A percentile compares a stretch with the other conserved stretches of the same genome.
Conservation (phyloP, 306 rosid species). For the Sicyos baderoa region DNA sequence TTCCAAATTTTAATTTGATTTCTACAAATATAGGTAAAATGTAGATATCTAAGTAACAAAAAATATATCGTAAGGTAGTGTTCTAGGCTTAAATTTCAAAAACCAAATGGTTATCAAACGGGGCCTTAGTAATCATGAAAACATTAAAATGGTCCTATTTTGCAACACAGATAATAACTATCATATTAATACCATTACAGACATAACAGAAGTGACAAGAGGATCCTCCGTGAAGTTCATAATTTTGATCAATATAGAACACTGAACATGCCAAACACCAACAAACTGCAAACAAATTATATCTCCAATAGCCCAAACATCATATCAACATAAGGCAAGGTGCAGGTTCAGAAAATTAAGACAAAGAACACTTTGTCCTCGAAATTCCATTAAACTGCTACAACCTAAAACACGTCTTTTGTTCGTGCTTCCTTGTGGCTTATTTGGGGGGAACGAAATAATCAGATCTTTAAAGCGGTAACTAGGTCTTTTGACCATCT, state of each 20-base stretch:
- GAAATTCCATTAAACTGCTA: not conserved
- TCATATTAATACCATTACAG: not conserved
- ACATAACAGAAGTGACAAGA: not conserved
- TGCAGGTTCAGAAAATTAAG: not conserved
- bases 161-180: not conserved
- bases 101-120: too few relatives aligned
- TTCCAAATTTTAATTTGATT: too few relatives aligned
- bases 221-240: conserved; percentile 3
- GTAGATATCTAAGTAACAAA: too few relatives aligned
- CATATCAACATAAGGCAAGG: not conserved
- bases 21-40: too few relatives aligned
- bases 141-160: not conserved
- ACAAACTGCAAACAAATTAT: not conserved
- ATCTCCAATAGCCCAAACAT: not conserved
- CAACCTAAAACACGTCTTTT: not conserved
- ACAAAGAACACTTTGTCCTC: not conserved
- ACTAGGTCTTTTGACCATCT: too few relatives aligned
- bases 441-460: too few relatives aligned
- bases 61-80: too few relatives aligned
- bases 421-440: too few relatives aligned
- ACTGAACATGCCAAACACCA: not conserved
- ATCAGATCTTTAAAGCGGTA: too few relatives aligned
- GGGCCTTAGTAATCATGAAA: not conserved
- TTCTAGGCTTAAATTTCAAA: too few relatives aligned
- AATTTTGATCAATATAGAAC: not conserved